Evolutionary conservation across 1,284 basidiomycete species (phyloP).

Genomic region (Macrocystidia cucumis): DNA sequence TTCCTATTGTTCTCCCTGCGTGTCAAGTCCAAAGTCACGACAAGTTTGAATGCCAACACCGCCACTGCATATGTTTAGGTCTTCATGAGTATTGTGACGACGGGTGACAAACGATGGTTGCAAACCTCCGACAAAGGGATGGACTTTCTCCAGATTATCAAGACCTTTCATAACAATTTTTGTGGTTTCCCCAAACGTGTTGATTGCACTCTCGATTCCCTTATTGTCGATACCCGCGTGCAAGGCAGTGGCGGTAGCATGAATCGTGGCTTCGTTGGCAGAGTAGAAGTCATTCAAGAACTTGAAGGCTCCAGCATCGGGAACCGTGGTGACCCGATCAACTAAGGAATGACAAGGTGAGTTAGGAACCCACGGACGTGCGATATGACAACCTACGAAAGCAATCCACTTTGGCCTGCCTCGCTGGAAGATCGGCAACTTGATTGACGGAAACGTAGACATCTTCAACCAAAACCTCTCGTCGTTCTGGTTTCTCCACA

Average conservation of each 20-base stretch:
- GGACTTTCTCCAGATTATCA: slow-evolving; percentile 15
- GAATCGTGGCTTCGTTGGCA: not conserved
- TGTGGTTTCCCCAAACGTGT: slow-evolving; percentile 13
- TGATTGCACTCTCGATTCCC: slow-evolving; percentile 12
- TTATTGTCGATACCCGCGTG: not conserved
- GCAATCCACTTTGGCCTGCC: too few relatives aligned
- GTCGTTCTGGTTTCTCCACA: too few relatives aligned
- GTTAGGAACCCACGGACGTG: too few relatives aligned
- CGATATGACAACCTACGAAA: too few relatives aligned
- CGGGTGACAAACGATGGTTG: not conserved
- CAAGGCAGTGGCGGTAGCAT: not conserved
- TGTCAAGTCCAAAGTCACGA: slow-evolving; percentile 29
- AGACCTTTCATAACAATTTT: slow-evolving; percentile 17
- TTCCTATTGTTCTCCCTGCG: slow-evolving; percentile 35
- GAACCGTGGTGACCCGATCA: slow-evolving; percentile 16
- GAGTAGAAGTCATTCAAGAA: not conserved
- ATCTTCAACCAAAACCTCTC: too few relatives aligned
- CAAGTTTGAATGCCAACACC: slow-evolving; percentile 34
- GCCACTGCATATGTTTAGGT: slow-evolving; percentile 21
- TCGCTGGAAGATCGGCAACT: too few relatives aligned
- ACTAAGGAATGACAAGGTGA: too few relatives aligned
- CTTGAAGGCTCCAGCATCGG: too few relatives aligned
- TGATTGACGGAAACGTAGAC: too few relatives aligned
- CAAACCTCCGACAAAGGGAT: slow-evolving; percentile 22
- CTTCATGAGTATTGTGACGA: not conserved